phyloP scores from a whole-genome alignment of 345 rosid genomes.

The Turnera subulata region DNA sequence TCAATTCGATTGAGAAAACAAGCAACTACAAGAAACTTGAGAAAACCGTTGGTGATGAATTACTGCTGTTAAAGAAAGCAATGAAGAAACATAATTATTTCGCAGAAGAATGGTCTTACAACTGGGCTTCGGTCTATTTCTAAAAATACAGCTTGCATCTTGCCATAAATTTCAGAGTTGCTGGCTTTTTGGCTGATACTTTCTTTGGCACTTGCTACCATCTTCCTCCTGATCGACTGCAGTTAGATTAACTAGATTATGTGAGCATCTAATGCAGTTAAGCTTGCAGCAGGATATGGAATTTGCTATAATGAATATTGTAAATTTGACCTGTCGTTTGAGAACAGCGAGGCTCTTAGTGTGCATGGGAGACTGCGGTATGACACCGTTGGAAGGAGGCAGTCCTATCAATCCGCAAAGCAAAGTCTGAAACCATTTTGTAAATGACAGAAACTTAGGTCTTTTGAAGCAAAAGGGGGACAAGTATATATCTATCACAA shows the following conservation, averaged over 20 bases:
- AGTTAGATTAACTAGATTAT: neutral
- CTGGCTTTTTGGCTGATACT: conserved; percentile 57
- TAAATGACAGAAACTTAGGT: neutral
- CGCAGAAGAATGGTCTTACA: conserved; percentile 37
- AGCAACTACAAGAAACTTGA: no score
- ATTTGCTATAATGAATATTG: neutral
- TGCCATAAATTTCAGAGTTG: conserved; percentile 55
- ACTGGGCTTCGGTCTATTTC: conserved; percentile 49
- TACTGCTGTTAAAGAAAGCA: no score
- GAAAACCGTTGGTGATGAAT: no score
- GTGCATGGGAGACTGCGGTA: conserved; percentile 97
- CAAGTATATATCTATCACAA: neutral
- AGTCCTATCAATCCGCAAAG: conserved; percentile 78
- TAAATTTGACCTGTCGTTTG: conserved; percentile 48
- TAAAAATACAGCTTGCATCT: conserved; percentile 65
- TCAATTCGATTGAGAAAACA: no score
- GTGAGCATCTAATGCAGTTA: conserved; percentile 7
- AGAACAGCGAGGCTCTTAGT: conserved; percentile 82
- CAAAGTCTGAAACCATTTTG: conserved; percentile 45
- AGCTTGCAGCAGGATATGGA: neutral
- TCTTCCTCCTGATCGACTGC: conserved; percentile 61
- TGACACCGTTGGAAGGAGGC: conserved; percentile 86
- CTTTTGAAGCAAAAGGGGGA: neutral
- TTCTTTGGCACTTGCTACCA: conserved; percentile 71
- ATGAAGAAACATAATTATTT: no score